Base-by-base conservation (phyloP, 2,329 filamentous ascomycete species). In the Stagonosporopsis vannaccii region DNA sequence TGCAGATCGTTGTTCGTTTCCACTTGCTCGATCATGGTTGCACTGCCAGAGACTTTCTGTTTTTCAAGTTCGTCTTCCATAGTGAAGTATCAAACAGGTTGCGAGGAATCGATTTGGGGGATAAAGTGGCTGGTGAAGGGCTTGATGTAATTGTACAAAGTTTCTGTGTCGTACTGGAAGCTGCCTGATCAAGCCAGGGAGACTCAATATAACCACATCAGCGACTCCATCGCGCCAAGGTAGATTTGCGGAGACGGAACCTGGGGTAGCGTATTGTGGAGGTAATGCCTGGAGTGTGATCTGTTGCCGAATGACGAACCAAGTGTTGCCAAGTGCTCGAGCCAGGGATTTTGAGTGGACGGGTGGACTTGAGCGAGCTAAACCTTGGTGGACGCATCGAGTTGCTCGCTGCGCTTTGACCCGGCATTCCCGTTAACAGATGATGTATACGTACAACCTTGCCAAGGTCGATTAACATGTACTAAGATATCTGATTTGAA, bases 1-100 rank as follows among this genome's bases (percentile, higher is more conserved):
- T 45, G 39, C 9, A 56, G 42, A 23, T 56, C 47, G 25, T 19
- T 44, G 36, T 51, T 47, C 20, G 20, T 36, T 25, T 22, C 30
- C 5, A 56, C n/a, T 17, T 51, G 30, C 33, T 56, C 53, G 19
- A 51, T 36, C 47, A 56, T 51, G 12, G 53, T 56, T 7, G 35
- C 35, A 9, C 35, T 20, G 3, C n/a, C n/a, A n/a, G 35, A 12
- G 20, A 47, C 36, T 30, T 56, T 28, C 8, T 56, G 39, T 19
- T 46, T 50, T 11, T 46, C 35, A 11, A 49, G n/a, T 19, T 42
- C 28, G 36, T 45, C 42, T 17, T 36, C 20, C 47, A 51, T 56
- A 1, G 12, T 42, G 20, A 9, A 9, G 13, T 6, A 39, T 11
- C 30, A 15, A 12, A 17, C 4, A 2, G 17, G 3, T 9, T 26